These are phyloP conservation scores for Tolypocladium pustulatum DNA, from an alignment of 2,329 filamentous ascomycete species.

Conservation along the genomic window DNA sequence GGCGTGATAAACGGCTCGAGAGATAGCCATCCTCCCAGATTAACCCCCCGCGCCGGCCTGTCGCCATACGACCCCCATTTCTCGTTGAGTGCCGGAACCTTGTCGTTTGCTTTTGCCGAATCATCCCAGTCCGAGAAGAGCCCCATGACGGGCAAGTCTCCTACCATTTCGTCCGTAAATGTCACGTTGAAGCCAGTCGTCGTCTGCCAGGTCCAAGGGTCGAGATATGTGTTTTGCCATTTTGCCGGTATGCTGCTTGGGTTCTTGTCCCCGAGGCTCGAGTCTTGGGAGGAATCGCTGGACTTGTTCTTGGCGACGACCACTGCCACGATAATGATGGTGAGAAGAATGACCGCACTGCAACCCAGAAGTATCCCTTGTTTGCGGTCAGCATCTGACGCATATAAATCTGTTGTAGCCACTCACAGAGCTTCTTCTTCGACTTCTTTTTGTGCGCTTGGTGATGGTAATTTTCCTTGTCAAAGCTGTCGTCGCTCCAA, in stretches of 20 bases:
- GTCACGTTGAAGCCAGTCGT: constrained; percentile 89
- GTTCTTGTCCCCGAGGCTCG: constrained; percentile 38
- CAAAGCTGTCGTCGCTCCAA: constrained; percentile 30
- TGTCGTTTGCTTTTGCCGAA: constrained; percentile 62
- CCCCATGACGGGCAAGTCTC: constrained; percentile 84
- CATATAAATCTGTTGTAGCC: background rate
- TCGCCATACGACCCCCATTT: constrained; percentile 67
- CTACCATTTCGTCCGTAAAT: constrained; percentile 76
- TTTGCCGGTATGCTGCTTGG: constrained; percentile 48
- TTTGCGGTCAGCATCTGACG: constrained; percentile 9
- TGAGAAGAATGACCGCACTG: constrained; percentile 45
- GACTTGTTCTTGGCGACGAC: constrained; percentile 53
- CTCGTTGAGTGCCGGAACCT: constrained; percentile 68
- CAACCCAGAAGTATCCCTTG: constrained; percentile 49
- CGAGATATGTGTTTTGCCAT: constrained; percentile 66
- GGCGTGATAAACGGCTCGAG: constrained; percentile 94
- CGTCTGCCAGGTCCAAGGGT: constrained; percentile 87
- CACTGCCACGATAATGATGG: constrained; percentile 59
- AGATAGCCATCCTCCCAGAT: constrained; percentile 87
- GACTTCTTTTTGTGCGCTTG: constrained; percentile 32
- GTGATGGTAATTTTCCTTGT: constrained; percentile 38
- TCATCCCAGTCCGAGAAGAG: constrained; percentile 82
- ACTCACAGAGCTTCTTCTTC: constrained; percentile 53
- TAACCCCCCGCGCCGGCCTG: constrained; percentile 78
- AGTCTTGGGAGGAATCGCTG: constrained; percentile 14